phyloP scores from a whole-genome alignment of 2,329 filamentous ascomycete species.

The Coleophoma eucalyptorum region DNA sequence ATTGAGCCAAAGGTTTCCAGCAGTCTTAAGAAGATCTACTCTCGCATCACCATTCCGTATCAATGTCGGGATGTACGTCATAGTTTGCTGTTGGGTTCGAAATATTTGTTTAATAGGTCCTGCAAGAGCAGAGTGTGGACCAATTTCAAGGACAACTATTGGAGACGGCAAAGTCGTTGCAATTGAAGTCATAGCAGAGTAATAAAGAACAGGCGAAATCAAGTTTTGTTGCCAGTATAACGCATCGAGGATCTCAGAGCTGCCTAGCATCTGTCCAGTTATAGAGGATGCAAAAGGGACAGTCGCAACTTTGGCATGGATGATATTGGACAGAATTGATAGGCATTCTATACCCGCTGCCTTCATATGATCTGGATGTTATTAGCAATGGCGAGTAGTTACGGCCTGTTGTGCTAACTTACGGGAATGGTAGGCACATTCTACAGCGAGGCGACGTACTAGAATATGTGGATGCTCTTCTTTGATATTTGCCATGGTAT shows the following conservation, averaged over 20 bases:
- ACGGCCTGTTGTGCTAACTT: too few species aligned
- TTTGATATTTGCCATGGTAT: slow-evolving; percentile 6
- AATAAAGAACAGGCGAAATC: slow-evolving; percentile 36
- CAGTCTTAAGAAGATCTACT: too few species aligned
- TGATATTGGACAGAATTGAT: not conserved
- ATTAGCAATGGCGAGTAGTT: not conserved
- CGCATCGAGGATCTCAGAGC: slow-evolving; percentile 18
- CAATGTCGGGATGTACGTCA: slow-evolving; percentile 1
- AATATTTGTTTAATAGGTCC: slow-evolving; percentile 22
- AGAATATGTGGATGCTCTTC: slow-evolving; percentile 17
- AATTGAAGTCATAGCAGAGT: not conserved
- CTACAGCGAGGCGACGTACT: slow-evolving; percentile 17
- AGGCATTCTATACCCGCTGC: not conserved
- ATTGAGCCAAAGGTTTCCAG: not conserved
- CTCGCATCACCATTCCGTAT: too few species aligned
- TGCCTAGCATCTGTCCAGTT: slow-evolving; percentile 5
- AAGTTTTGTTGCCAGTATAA: slow-evolving; percentile 42
- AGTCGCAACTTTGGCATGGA: not conserved
- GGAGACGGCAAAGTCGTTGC: not conserved
- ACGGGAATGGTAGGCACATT: slow-evolving; percentile 24
- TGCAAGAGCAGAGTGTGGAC: slow-evolving; percentile 27
- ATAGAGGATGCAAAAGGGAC: slow-evolving; percentile 7
- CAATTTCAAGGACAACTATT: slow-evolving; percentile 24
- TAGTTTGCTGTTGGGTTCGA: not conserved
- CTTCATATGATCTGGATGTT: not conserved